Evolutionary conservation across 2,329 filamentous ascomycete genomes (phyloP), one percentile per base, ranked within the genome.

Genomic region (Hypoxylon sp.): DNA sequence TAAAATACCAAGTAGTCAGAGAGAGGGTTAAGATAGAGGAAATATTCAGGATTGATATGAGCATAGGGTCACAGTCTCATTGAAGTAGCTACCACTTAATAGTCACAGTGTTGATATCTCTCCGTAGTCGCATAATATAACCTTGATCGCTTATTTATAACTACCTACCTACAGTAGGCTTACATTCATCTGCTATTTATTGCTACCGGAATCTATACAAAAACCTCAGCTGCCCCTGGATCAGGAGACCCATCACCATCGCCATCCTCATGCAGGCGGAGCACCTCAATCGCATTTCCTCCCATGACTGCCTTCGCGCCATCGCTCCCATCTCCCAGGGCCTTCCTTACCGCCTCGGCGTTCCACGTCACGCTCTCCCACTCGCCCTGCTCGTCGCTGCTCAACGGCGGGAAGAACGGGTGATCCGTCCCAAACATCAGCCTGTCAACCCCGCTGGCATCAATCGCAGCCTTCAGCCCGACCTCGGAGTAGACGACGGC

Each of bases 341-440:
- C 75, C 64, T 74, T 75, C 38, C 65, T 70, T 2, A 78, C 75
- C 0, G 75, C 72, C 53, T 72, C 61, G 49, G 82, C 83, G 68
- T 88, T 89, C 36, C 82, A 82, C 54, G 80, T 85, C 2, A 92
- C 89, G 73, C 90, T 93, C 72, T 89, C 84, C 90, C 91, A 93
- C 71, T 89, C 84, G 36, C 83, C 85, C 68, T 86, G 82, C 61
- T 88, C 87, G 51, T 89, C 87, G 33, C 80, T 82, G 30, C 83
- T 84, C 16, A 93, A 78, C 0, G 91, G 91, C n/a, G 92, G 92
- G 78, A 95, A 95, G 80, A 95, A 94, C 0, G 92, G 92, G 76
- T 94, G 91, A 75, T 94, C 92, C 0, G 91, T 94, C 24, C 91
- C 92, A 78, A 95, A 95, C 82, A 95, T 86, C 52, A 95, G 79